Evolutionary conservation across 345 rosid genomes (phyloP).

Genomic region (Lumnitzera racemosa): DNA sequence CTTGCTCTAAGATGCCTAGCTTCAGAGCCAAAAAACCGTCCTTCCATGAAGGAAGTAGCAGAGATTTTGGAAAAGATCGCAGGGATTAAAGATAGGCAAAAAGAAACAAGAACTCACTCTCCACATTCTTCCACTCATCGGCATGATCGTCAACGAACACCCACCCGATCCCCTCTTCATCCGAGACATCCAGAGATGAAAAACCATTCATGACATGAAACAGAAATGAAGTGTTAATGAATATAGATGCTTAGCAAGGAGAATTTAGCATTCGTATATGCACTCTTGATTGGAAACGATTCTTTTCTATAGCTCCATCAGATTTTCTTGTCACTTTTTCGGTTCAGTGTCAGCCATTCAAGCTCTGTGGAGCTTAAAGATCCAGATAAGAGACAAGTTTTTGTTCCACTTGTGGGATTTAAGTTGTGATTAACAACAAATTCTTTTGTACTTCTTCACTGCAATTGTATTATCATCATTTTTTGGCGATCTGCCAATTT

Average conservation of each 20-base stretch:
- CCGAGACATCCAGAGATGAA: slow-evolving; percentile 5
- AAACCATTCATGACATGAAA: neutral
- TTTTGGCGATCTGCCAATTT: too few relatives aligned
- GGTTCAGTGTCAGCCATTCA: neutral
- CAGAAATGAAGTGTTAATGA: neutral
- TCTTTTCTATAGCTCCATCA: too few relatives aligned
- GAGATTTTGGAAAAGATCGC: slow-evolving; percentile 35
- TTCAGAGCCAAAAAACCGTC: slow-evolving; percentile 39
- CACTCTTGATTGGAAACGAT: too few relatives aligned
- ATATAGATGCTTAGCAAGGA: too few relatives aligned
- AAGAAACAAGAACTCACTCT: slow-evolving; percentile 11
- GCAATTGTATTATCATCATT: neutral
- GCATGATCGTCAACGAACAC: slow-evolving; percentile 1
- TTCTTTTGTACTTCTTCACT: slow-evolving; percentile 3
- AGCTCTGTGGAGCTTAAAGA: neutral
- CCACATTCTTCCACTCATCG: slow-evolving; percentile 7
- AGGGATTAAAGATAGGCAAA: slow-evolving; percentile 19
- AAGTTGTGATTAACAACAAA: neutral
- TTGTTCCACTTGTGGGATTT: neutral
- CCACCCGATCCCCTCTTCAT: slow-evolving; percentile 7
- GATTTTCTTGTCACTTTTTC: neutral
- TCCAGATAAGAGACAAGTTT: neutral
- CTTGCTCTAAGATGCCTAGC: slow-evolving; percentile 39
- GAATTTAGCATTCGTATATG: too few relatives aligned
- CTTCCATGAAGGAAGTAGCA: slow-evolving; percentile 51